Conservation (phyloP, 2,329 filamentous ascomycete genomes). For the Ophiocordyceps robertsii region DNA sequence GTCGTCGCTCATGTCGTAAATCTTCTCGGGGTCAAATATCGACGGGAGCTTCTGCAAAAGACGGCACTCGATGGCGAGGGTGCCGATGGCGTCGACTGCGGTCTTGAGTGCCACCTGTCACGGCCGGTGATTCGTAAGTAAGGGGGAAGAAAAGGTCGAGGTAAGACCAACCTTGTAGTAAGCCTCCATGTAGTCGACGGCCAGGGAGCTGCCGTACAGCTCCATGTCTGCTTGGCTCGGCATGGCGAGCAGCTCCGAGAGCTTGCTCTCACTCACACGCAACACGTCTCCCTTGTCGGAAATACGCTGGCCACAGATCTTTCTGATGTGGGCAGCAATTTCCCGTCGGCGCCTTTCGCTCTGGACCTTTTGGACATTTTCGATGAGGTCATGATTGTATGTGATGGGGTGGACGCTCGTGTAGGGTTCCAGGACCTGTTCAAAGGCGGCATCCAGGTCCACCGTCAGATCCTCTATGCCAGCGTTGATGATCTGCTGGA, state of each 20-base stretch:
- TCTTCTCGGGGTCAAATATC: slow-evolving; percentile 7
- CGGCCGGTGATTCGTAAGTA: too few relatives aligned
- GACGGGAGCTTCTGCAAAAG: slow-evolving; percentile 7
- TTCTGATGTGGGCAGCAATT: slow-evolving; percentile 1
- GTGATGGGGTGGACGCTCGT: slow-evolving; percentile 33
- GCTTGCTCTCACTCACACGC: neutral
- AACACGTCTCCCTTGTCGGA: neutral
- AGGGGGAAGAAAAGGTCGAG: neutral
- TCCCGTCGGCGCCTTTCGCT: slow-evolving; percentile 1
- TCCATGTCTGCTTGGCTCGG: slow-evolving; percentile 1
- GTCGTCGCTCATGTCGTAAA: slow-evolving; percentile 7
- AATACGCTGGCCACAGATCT: slow-evolving; percentile 2
- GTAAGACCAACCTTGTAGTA: slow-evolving; percentile 22
- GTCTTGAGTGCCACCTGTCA: slow-evolving; percentile 8
- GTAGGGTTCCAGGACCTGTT: slow-evolving; percentile 31
- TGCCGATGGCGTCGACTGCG: slow-evolving; percentile 10
- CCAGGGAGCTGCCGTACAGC: slow-evolving; percentile 1
- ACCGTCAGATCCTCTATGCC: slow-evolving; percentile 7
- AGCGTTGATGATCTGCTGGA: slow-evolving; percentile 7
- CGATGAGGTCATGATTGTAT: slow-evolving; percentile 34
- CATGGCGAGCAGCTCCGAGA: neutral
- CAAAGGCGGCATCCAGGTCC: slow-evolving; percentile 24
- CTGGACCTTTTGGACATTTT: slow-evolving; percentile 19
- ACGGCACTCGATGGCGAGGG: slow-evolving; percentile 11
- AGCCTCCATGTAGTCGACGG: slow-evolving; percentile 22